Percentiles rank a stretch among this genome's conserved stretches.
Evolutionary conservation across 305 asterid species (phyloP).

Genomic region (Fraxinus greggii): DNA sequence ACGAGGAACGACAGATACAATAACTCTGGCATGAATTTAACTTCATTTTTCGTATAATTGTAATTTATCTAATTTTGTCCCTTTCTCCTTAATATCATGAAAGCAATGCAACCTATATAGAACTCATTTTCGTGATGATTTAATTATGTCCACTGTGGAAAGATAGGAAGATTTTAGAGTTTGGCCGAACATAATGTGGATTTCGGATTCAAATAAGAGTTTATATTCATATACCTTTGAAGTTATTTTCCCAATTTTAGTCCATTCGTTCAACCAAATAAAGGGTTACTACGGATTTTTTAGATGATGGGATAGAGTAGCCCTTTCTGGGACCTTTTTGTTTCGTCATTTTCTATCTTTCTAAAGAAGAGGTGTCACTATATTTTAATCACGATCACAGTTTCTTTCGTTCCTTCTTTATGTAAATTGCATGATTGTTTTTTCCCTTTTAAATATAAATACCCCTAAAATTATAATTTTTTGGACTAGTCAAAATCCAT

Average conservation of each 20-base stretch:
- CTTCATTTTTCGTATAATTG: not conserved
- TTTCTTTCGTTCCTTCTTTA: not conserved
- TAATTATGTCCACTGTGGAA: constrained; percentile 8
- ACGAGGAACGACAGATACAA: not conserved
- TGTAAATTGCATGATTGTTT: not conserved
- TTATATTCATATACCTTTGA: not conserved
- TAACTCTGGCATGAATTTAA: constrained; percentile 11
- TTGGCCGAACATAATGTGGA: not conserved
- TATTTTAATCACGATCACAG: not conserved
- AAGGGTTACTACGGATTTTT: constrained; percentile 3
- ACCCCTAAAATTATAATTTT: not conserved
- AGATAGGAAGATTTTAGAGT: constrained; percentile 10
- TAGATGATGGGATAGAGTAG: not conserved
- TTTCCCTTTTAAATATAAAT: not conserved
- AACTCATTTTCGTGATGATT: constrained; percentile 18
- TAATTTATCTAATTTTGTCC: not conserved
- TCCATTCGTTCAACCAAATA: not conserved
- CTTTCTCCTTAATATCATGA: constrained; percentile 2
- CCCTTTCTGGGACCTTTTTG: not conserved
- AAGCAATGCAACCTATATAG: constrained; percentile 11
- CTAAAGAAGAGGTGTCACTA: not conserved
- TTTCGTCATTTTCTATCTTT: not conserved
- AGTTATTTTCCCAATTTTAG: not conserved
- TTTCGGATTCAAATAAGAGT: not conserved
- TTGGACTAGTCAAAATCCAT: not conserved